phyloP scores from a whole-genome alignment of 1,284 basidiomycete species.

The Tilletia walkeri region DNA sequence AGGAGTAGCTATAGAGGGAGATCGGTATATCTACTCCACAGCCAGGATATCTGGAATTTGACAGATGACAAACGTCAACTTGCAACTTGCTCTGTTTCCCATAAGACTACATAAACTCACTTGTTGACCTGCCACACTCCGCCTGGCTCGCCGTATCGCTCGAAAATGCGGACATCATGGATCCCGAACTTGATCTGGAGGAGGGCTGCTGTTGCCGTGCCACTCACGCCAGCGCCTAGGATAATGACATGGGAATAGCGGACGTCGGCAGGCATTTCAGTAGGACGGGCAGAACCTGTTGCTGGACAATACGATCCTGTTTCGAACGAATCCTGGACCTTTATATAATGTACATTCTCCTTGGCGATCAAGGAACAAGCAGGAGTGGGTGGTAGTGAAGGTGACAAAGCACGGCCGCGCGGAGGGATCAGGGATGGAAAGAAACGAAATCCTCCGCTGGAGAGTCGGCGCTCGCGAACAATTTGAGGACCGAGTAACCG shows the following conservation, averaged over 20 bases:
- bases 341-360: too few species aligned
- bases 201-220: conserved; percentile 46
- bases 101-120: conserved; percentile 1
- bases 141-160: conserved; percentile 30
- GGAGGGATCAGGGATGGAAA: too few species aligned
- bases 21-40: conserved; percentile 13
- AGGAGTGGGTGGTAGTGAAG: too few species aligned
- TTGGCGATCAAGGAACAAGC: too few species aligned
- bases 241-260: conserved; percentile 37
- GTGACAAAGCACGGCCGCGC: too few species aligned
- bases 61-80: not conserved
- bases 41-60: not conserved
- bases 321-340: too few species aligned
- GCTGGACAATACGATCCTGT: too few species aligned
- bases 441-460: too few species aligned
- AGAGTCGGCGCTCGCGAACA: too few species aligned
- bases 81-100: not conserved
- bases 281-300: too few species aligned
- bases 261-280: too few species aligned
- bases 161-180: conserved; percentile 43
- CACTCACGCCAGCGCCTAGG: conserved; percentile 48
- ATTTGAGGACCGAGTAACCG: too few species aligned
- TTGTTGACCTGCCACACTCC: conserved; percentile 47
- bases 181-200: conserved; percentile 40
- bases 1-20: conserved; percentile 32